Evolutionary conservation across 163 green algal genomes (phyloP), one percentile per base, ranked within the genome.

Genomic region (Scenedesmus sp.): DNA sequence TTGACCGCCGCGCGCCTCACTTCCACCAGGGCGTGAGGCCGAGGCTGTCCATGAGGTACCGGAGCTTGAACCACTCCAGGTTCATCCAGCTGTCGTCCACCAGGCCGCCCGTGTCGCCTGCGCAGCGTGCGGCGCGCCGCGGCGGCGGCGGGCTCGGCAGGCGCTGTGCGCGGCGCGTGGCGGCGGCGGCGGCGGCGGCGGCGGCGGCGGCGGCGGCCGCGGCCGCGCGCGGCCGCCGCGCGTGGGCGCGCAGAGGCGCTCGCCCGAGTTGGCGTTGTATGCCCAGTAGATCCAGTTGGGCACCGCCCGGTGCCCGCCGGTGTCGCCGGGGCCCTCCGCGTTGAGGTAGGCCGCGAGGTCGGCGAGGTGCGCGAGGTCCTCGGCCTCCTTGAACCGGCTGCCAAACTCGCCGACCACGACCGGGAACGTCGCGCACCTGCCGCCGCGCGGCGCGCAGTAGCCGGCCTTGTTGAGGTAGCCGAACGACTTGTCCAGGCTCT

Each of bases 401-500:
- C 79, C 79, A 72, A 81, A 72, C 64, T 85, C 79, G 29, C 70
- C 79, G 4, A 85, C 66, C 1, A 45, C 79, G 24, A 85, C 64
- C 3, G 79, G 71, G 72, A 85, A 85, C 22, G 28, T 42, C n/a
- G 74, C 60, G 47, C 73, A 81, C 36, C 63, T 74, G 62, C 73
- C 64, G 0, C 29, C 20, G n/a, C n/a, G n/a, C n/a, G n/a, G n/a
- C 39, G 29, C 5, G 53, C 62, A 72, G 62, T 64, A 81, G 22
- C 79, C 79, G 17, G 67, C 28, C 13, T 73, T 81, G 42, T 22
- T 75, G 28, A 85, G 79, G 71, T 85, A 85, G 28, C 79, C 79
- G 69, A 85, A 82, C 3, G 71, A 63, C 33, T 64, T 78, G 54
- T 75, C 56, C 29, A 85, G 63, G 0, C 60, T 53, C 60, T 62